A percentile compares a stretch with the other conserved stretches of the same genome.
Conservation (phyloP, 2,329 filamentous ascomycete species). For the Pseudogymnoascus verrucosus region DNA sequence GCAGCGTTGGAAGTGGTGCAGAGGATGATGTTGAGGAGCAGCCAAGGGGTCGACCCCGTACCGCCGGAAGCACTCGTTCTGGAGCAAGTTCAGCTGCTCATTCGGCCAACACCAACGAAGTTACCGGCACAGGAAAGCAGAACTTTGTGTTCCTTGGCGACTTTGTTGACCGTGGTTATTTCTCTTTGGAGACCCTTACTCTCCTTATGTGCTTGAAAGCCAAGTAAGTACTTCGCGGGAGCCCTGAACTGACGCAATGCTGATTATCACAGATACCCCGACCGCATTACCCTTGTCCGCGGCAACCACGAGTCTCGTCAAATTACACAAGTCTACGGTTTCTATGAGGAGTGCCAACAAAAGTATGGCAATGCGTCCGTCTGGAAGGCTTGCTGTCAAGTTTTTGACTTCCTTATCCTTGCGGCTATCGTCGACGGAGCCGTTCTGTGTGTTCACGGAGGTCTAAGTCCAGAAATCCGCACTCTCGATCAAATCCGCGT, state of each 20-base stretch:
- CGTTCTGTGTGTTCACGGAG: constrained; percentile 66
- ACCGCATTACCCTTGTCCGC: constrained; percentile 63
- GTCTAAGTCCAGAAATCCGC: constrained; percentile 63
- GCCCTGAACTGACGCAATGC: background rate
- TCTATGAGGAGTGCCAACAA: constrained; percentile 69
- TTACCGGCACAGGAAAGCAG: constrained; percentile 47
- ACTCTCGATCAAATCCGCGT: constrained; percentile 69
- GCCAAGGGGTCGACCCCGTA: constrained; percentile 38
- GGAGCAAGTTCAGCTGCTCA: constrained; percentile 33
- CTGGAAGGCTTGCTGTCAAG: constrained; percentile 72
- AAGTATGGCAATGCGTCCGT: constrained; percentile 73
- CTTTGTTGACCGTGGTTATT: constrained; percentile 68
- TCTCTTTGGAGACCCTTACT: constrained; percentile 66
- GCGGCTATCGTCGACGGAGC: constrained; percentile 68
- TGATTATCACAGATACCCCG: constrained; percentile 48
- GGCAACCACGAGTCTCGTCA: constrained; percentile 71
- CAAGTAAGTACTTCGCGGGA: constrained; percentile 41
- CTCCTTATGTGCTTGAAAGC: constrained; percentile 65
- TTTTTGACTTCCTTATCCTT: constrained; percentile 69
- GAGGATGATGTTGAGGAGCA: constrained; percentile 43
- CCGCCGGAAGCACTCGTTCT: constrained; percentile 34
- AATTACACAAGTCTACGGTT: constrained; percentile 71
- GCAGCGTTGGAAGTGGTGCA: constrained; percentile 42
- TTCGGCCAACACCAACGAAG: constrained; percentile 29
- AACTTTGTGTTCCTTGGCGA: constrained; percentile 69